A percentile compares a stretch with the other conserved stretches of the same genome.
Evolutionary conservation across 768 basidiomycete genomes (phyloP).

Genomic region (Trametes coccinea): DNA sequence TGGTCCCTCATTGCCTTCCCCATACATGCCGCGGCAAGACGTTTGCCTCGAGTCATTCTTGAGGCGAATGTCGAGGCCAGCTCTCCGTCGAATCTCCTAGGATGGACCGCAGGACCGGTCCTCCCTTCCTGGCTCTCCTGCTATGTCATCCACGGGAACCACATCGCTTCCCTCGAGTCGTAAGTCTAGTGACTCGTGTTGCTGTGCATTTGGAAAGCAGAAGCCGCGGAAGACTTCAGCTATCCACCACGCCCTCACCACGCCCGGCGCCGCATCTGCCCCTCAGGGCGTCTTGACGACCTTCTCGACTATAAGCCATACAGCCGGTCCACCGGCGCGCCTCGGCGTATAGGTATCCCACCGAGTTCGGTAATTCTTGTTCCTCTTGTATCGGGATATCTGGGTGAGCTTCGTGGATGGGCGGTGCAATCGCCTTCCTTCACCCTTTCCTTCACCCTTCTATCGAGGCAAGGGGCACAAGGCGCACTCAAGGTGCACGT

Average conservation of each 20-base stretch:
- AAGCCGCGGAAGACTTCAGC: not conserved
- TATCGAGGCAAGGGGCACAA: too few species aligned
- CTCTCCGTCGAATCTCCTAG: constrained; percentile 13
- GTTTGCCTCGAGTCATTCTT: constrained; percentile 9
- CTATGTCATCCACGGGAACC: not conserved
- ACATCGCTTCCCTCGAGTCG: constrained; percentile 5
- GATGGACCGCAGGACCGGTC: constrained; percentile 10
- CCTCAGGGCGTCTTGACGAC: constrained; percentile 2
- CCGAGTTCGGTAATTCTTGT: not conserved
- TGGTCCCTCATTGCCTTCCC: constrained; percentile 5
- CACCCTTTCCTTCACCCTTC: too few species aligned
- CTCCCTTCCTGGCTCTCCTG: constrained; percentile 1
- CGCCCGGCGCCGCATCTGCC: constrained; percentile 4
- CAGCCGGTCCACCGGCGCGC: constrained; percentile 10
- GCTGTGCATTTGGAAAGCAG: not conserved
- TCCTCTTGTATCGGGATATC: not conserved
- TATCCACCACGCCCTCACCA: constrained; percentile 14
- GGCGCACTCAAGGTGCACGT: not conserved
- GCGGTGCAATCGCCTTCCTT: too few species aligned
- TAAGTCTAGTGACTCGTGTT: constrained; percentile 9
- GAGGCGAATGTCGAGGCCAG: not conserved
- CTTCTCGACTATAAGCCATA: constrained; percentile 3
- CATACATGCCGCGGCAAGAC: constrained; percentile 17
- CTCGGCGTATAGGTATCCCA: not conserved
- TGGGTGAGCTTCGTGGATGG: not conserved